These are phyloP conservation scores for Hypoxylon sp. DNA, from an alignment of 2,329 filamentous ascomycete species.

Conservation along the genomic window DNA sequence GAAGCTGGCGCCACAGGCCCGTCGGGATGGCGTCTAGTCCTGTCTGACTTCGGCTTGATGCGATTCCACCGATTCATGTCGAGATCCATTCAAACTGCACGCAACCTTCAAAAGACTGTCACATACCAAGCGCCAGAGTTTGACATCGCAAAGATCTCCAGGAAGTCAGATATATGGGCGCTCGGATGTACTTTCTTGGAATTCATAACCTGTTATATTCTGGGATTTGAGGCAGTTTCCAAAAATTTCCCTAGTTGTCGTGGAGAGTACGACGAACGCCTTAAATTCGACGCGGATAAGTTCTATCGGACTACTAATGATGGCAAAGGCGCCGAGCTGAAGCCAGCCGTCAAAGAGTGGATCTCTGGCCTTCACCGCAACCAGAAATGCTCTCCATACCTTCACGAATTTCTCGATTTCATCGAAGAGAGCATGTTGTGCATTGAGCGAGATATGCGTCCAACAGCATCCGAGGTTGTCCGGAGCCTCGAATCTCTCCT, in stretches of 20 bases:
- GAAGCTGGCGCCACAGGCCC: slow-evolving; percentile 4
- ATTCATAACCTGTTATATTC: slow-evolving; percentile 26
- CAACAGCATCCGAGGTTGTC: slow-evolving; percentile 19
- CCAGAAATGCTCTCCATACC: slow-evolving; percentile 19
- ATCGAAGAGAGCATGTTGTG: slow-evolving; percentile 25
- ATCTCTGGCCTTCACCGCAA: slow-evolving; percentile 9
- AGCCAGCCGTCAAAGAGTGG: slow-evolving; percentile 18
- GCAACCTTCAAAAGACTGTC: slow-evolving; percentile 23
- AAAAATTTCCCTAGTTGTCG: slow-evolving; percentile 25
- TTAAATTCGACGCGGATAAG: slow-evolving; percentile 20
- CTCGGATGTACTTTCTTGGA: slow-evolving; percentile 34
- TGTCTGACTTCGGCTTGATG: slow-evolving; percentile 31
- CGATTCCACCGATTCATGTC: slow-evolving; percentile 28
- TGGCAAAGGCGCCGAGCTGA: slow-evolving; percentile 15
- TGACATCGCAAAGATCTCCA: slow-evolving; percentile 31
- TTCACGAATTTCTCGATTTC: slow-evolving; percentile 14
- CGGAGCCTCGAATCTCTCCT: slow-evolving; percentile 1
- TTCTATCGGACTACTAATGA: slow-evolving; percentile 17
- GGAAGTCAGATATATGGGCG: slow-evolving; percentile 37
- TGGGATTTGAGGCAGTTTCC: slow-evolving; percentile 14
- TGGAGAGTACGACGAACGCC: slow-evolving; percentile 10
- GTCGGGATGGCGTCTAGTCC: slow-evolving; percentile 20
- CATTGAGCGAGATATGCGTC: slow-evolving; percentile 9
- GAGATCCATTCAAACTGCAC: slow-evolving; percentile 25
- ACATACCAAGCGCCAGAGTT: slow-evolving; percentile 37